Conservation (phyloP, 78 protist species). For the Diacronema lutheri region DNA sequence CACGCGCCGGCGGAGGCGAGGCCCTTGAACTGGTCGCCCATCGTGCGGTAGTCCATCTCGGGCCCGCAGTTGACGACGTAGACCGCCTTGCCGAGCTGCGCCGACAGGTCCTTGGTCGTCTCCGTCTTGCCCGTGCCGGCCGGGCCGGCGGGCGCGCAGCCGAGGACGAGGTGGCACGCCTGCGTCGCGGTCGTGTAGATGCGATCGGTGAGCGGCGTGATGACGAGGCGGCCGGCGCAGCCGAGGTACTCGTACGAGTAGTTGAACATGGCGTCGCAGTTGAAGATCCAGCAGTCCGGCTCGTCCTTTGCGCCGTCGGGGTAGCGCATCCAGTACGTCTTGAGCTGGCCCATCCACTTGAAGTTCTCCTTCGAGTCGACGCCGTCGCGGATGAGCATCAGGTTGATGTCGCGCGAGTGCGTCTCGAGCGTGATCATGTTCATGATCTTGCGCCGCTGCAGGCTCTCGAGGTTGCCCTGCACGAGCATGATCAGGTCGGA, state of each 20-base stretch:
- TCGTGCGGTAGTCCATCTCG: conserved; percentile 42
- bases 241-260: conserved; percentile 57
- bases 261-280: conserved; percentile 17
- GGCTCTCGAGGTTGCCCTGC: conserved; percentile 43
- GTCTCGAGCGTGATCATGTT: conserved; percentile 53
- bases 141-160: conserved; percentile 71
- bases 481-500: conserved; percentile 25
- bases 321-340: conserved; percentile 51
- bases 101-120: conserved; percentile 59
- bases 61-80: conserved; percentile 41
- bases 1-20: conserved; percentile 46
- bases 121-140: conserved; percentile 85
- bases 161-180: conserved; percentile 52
- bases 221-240: conserved; percentile 45
- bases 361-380: conserved; percentile 24
- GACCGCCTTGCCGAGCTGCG: conserved; percentile 25
- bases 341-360: conserved; percentile 51
- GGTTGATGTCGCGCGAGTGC: conserved; percentile 48
- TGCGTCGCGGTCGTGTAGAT: conserved; percentile 46
- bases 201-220: conserved; percentile 51
- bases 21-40: conserved; percentile 54
- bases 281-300: conserved; percentile 17
- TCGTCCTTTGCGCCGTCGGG: conserved; percentile 60
- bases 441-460: conserved; percentile 58
- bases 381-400: not conserved